Evolutionary conservation across 139 green algal species (phyloP).

Genomic region (Chlamydomonas asymmetrica): DNA sequence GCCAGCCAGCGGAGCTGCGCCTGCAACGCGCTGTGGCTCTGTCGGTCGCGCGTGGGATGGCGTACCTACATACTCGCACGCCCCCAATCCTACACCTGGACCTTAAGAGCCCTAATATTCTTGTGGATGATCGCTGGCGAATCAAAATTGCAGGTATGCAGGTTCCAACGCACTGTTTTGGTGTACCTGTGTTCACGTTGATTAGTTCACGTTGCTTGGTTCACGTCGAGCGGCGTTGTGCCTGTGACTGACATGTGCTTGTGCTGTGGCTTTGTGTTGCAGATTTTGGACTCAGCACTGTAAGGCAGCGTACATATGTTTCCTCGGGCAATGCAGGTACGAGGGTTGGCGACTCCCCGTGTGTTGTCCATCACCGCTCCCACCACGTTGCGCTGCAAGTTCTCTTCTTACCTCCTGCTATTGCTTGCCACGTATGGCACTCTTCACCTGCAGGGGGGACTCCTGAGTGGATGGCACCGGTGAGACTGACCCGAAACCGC

Average conservation of each 20-base stretch:
- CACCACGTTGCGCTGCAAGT: too few relatives aligned
- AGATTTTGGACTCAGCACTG: slow-evolving; percentile 69
- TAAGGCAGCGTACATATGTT: slow-evolving; percentile 38
- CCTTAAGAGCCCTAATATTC: slow-evolving; percentile 78
- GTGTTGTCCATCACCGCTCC: background rate
- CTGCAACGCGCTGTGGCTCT: slow-evolving; percentile 53
- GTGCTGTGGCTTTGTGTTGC: background rate
- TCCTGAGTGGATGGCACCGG: slow-evolving; percentile 85
- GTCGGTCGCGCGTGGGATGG: slow-evolving; percentile 68
- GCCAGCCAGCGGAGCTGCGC: slow-evolving; percentile 32
- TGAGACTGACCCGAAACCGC: slow-evolving; percentile 50
- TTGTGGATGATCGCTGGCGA: slow-evolving; percentile 73
- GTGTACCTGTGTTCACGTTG: too few relatives aligned
- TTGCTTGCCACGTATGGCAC: background rate
- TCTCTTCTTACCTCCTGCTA: background rate
- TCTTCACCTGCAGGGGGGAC: slow-evolving; percentile 37
- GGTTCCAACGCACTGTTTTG: too few relatives aligned
- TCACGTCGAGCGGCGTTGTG: too few relatives aligned
- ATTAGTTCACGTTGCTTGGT: too few relatives aligned
- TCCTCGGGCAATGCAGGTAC: background rate
- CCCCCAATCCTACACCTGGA: slow-evolving; percentile 86
- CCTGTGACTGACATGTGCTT: too few relatives aligned
- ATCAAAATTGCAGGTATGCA: slow-evolving; percentile 64
- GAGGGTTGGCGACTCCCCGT: background rate
- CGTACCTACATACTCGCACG: slow-evolving; percentile 77